Percentiles rank a stretch among this genome's conserved stretches.
phyloP scores from a whole-genome alignment of 352 stramenopile genomes.

The Globisporangium radiosum region DNA sequence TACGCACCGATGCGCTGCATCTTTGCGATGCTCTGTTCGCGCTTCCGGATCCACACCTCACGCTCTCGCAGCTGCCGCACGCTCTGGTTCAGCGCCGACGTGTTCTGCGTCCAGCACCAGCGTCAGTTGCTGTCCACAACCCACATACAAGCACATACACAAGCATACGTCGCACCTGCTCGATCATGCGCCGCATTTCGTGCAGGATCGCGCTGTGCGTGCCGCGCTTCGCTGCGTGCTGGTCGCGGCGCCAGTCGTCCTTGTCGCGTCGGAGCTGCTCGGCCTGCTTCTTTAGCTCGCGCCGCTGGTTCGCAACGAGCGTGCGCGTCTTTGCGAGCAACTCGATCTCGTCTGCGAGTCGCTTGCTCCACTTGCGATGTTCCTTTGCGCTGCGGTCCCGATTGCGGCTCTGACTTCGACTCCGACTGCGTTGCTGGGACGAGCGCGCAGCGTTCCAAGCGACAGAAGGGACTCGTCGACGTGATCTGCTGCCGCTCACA shows the following conservation, averaged over 20 bases:
- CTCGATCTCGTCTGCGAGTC: slow-evolving; percentile 35
- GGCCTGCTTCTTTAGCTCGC: slow-evolving; percentile 40
- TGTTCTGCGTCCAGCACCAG: slow-evolving; percentile 18
- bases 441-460: background rate
- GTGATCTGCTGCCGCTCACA: slow-evolving; percentile 1
- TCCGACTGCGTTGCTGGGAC: no score
- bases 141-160: background rate
- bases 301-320: slow-evolving; percentile 38
- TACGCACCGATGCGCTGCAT: slow-evolving; percentile 24
- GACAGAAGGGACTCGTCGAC: background rate
- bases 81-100: slow-evolving; percentile 37
- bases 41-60: slow-evolving; percentile 40
- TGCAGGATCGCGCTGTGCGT: slow-evolving; percentile 28
- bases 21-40: slow-evolving; percentile 37
- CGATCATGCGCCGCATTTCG: slow-evolving; percentile 61
- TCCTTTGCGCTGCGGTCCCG: background rate
- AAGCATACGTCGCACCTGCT: slow-evolving; percentile 25
- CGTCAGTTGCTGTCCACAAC: background rate
- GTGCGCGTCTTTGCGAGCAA: slow-evolving; percentile 38
- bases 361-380: slow-evolving; percentile 40
- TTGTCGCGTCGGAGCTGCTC: slow-evolving; percentile 50
- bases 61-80: slow-evolving; percentile 39
- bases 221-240: slow-evolving; percentile 4
- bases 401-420: no score
- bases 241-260: slow-evolving; percentile 39